These are phyloP conservation scores for Heterobasidion irregulare DNA, from an alignment of 1,284 basidiomycete genomes.

Conservation along the genomic window DNA sequence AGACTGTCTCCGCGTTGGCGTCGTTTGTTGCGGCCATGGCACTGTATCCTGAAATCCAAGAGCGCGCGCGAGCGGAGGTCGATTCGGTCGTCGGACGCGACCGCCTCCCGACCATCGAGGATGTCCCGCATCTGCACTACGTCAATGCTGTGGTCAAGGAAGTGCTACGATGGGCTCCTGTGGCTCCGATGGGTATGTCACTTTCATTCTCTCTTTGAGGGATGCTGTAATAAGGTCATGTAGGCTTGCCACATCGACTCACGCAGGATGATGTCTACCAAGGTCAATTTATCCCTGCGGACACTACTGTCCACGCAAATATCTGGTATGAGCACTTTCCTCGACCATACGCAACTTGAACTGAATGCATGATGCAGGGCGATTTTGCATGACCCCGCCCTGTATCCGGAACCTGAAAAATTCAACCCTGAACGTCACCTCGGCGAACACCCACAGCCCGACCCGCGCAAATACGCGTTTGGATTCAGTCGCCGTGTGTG, in stretches of 20 bases:
- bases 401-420: conserved; percentile 11
- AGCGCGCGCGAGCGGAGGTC: conserved; percentile 19
- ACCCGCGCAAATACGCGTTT: conserved; percentile 2
- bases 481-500: conserved; percentile 5
- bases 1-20: conserved; percentile 15
- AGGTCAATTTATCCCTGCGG: conserved; percentile 15
- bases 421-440: conserved; percentile 13
- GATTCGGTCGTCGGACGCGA: conserved; percentile 14
- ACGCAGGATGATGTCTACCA: conserved; percentile 14
- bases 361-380: conserved; percentile 1
- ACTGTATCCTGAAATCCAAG: conserved; percentile 17
- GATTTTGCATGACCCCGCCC: conserved; percentile 10
- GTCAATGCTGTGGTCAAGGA: conserved; percentile 20
- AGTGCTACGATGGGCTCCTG: conserved; percentile 14
- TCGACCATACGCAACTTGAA: neutral
- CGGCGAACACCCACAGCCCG: neutral
- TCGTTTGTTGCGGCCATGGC: conserved; percentile 18
- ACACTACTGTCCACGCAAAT: conserved; percentile 10
- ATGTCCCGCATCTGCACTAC: conserved; percentile 18
- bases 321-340: conserved; percentile 9
- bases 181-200: conserved; percentile 8
- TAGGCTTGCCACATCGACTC: conserved; percentile 9
- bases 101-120: conserved; percentile 17
- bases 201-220: neutral
- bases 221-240: too few species aligned